Evolutionary conservation across 305 asterid genomes (phyloP).

Genomic region (Fraxinus sp.): DNA sequence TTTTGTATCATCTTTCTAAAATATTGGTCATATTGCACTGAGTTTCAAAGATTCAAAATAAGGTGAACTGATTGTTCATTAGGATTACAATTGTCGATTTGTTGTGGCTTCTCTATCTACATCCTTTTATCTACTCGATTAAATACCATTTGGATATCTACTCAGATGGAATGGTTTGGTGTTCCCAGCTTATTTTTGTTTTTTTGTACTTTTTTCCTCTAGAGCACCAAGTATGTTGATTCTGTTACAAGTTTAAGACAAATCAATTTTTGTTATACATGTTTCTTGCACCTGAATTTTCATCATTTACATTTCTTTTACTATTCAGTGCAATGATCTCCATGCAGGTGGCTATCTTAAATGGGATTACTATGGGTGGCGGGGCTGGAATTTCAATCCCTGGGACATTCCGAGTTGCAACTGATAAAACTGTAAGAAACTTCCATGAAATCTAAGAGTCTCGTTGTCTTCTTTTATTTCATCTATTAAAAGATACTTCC

Average conservation of each 20-base stretch:
- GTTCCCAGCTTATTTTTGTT: constrained; percentile 7
- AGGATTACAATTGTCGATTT: constrained; percentile 6
- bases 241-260: background rate
- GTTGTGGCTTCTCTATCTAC: background rate
- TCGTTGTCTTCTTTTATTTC: constrained; percentile 21
- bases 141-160: background rate
- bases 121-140: background rate
- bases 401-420: constrained; percentile 71
- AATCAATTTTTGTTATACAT: background rate
- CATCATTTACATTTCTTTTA: background rate
- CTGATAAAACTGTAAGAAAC: constrained; percentile 80
- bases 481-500: constrained; percentile 10
- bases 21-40: background rate
- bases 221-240: background rate
- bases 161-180: background rate
- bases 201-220: constrained; percentile 13
- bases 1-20: background rate
- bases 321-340: background rate
- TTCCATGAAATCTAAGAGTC: constrained; percentile 10
- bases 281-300: background rate
- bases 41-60: background rate
- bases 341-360: constrained; percentile 73
- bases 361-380: constrained; percentile 97
- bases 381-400: constrained; percentile 28
- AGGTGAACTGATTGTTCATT: constrained; percentile 8